Base-by-base conservation (phyloP, 139 green algal species). In the Eudorina sp. region DNA sequence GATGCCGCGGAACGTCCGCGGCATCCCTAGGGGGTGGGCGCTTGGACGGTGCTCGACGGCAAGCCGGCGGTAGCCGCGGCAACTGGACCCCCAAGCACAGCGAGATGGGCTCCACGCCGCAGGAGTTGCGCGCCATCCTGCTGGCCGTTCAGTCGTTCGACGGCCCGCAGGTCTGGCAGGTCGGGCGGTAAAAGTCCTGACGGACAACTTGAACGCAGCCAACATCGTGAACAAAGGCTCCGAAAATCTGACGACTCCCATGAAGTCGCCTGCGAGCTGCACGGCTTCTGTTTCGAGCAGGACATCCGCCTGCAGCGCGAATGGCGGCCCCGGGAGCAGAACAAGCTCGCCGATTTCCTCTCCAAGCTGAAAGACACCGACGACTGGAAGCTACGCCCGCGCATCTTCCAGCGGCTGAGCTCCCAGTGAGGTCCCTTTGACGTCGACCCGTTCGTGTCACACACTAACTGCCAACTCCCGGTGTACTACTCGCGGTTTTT, bases 381-480 rank as follows among this genome's bases (percentile, higher is more conserved):
- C 40, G 51, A 89, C 53, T 89, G 83, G 83, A 74, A 21, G 23
- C 40, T 89, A 9, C 18, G 43, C 25, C 38, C 21, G 3, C 27
- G 13, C 18, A 1, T 6, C 34, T 89, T 89, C 25, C 3, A 14
- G 0, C 4, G 68, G 34, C 48, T 89, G 34, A 58, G n/a, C 48
- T 0, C 19, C 19, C 1, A n/a, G 8, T 89, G 66, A 46, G 83
- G 83, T 1, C 83, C 83, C 6, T 89, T 81, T 36, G 48, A 74
- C 4, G 34, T 89, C 18, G 83, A 89, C 69, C 68, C 83, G 34
- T 89, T 89, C 38, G 83, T 69, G 6, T 89, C 83, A 0, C 69
- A 83, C 83, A 74, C 48, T 6, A 89, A 81, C 69, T n/a, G n/a
- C 27, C 68, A 83, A 14, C 36, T 89, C 11, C 69, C 69, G 2